phyloP scores from a whole-genome alignment of 257 asterid genomes.

The Leonotis leonurus region DNA sequence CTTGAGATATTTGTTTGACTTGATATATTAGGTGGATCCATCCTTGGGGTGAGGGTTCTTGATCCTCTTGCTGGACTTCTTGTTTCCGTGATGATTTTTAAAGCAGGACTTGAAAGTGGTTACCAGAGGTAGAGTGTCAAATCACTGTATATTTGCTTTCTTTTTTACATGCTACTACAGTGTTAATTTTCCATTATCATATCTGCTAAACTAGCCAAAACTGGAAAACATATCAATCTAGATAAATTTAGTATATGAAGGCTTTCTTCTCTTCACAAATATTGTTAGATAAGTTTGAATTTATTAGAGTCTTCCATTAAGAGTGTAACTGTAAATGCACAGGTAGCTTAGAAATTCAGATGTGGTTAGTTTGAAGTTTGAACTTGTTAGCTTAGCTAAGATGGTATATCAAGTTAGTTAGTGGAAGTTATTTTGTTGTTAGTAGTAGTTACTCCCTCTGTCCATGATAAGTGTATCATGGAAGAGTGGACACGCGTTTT shows the following conservation, averaged over 20 bases:
- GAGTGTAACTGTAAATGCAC: too few relatives aligned
- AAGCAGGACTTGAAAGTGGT: constrained; percentile 89
- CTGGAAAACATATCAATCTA: neutral
- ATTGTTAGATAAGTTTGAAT: neutral
- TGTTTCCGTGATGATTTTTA: constrained; percentile 90
- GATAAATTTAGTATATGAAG: constrained; percentile 7
- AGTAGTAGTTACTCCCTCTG: too few relatives aligned
- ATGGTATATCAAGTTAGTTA: too few relatives aligned
- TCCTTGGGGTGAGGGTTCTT: constrained; percentile 78
- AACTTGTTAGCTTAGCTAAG: too few relatives aligned
- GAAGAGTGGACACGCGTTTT: too few relatives aligned
- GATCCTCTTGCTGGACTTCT: constrained; percentile 97
- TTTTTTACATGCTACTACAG: neutral
- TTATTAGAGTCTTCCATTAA: too few relatives aligned
- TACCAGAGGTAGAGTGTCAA: constrained; percentile 58
- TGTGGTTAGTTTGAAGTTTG: too few relatives aligned
- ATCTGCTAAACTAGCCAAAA: neutral
- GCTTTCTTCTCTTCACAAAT: constrained; percentile 1
- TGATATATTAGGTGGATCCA: constrained; percentile 65
- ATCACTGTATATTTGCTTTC: neutral
- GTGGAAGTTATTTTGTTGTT: too few relatives aligned
- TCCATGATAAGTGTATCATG: too few relatives aligned
- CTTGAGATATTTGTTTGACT: constrained; percentile 9
- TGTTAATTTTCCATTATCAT: neutral
- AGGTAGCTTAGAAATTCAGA: neutral